Base-by-base conservation (phyloP, 2,329 filamentous ascomycete species). In the Lasiodiplodia citricola region DNA sequence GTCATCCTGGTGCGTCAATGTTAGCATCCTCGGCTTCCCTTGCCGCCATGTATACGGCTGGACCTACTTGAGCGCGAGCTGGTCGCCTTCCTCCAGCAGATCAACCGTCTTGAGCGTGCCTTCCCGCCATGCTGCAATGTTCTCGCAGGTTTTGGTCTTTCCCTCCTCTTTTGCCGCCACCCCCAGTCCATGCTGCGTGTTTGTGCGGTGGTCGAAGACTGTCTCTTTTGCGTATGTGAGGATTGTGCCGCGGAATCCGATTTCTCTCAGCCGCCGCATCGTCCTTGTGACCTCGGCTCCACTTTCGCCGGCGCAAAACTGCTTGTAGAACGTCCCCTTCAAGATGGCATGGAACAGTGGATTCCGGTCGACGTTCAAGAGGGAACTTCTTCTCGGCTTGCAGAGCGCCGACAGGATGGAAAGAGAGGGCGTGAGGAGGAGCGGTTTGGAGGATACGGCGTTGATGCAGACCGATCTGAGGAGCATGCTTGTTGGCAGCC, bases 271-370 rank as follows among this genome's bases (percentile, higher is more conserved):
- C 2, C 84, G 76, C 47, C 93, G 87, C 0, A 91, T 93, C 31
- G 75, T 77, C 23, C 78, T 80, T 62, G 83, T 83, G 3, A 96
- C 91, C 79, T 97, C 92, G 4, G 77, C 73, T 0, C 86, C 84
- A 56, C 87, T 91, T 78, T 94, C 91, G 51, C 94, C 94, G 0
- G 93, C 93, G 79, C 94, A 97, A 78, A 97, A 97, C 75, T 97
- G 94, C 50, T 90, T 88, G 80, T 97, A 97, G 73, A 97, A 92
- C 0, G 93, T 96, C 75, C 90, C 87, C 77, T 93, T 93, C 65
- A 97, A 83, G 54, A 94, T 76, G 65, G 83, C 87, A 54, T 89
- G 88, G n/a, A 97, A 84, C 1, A 95, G 55, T 0, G 88, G 88
- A 28, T 67, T 67, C 7, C 54, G 54, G 65, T 67, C 65, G n/a